Conservation (phyloP, 2,329 filamentous ascomycete genomes). For the Fusarium scirpi region DNA sequence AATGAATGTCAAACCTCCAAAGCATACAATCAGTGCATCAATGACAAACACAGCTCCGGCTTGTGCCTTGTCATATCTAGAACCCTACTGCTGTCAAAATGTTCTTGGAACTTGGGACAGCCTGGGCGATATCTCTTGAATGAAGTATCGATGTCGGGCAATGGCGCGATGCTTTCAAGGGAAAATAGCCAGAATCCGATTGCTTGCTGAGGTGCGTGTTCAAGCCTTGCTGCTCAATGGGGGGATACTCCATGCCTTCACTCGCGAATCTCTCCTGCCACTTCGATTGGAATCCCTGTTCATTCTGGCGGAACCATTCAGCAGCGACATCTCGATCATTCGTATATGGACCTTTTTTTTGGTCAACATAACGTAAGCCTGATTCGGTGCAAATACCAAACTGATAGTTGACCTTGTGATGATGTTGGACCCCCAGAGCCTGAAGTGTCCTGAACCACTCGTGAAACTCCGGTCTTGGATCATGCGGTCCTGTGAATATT, state of each 20-base stretch:
- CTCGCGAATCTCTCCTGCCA: rapidly evolving
- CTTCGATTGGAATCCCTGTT: neutral
- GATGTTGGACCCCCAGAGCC: rapidly evolving
- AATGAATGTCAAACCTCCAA: too few species aligned
- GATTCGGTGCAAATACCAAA: neutral
- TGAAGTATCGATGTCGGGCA: conserved; percentile 25
- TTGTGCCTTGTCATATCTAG: neutral
- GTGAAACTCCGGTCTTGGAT: neutral
- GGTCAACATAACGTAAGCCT: too few species aligned
- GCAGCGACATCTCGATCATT: neutral
- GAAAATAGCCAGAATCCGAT: conserved; percentile 15
- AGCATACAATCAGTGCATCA: neutral
- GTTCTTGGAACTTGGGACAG: neutral
- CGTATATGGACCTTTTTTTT: too few species aligned
- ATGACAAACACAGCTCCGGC: conserved; percentile 44
- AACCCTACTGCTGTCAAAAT: rapidly evolving
- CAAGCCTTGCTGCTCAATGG: neutral
- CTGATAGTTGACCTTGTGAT: neutral
- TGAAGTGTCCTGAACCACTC: neutral
- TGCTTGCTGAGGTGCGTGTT: neutral
- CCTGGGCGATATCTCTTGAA: rapidly evolving
- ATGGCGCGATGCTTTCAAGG: conserved; percentile 48
- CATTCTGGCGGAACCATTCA: neutral
- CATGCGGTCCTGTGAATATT: rapidly evolving
- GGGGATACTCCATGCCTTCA: rapidly evolving